Conservation (phyloP, 2,329 filamentous ascomycete species). For the Pezicula neosporulosa region DNA sequence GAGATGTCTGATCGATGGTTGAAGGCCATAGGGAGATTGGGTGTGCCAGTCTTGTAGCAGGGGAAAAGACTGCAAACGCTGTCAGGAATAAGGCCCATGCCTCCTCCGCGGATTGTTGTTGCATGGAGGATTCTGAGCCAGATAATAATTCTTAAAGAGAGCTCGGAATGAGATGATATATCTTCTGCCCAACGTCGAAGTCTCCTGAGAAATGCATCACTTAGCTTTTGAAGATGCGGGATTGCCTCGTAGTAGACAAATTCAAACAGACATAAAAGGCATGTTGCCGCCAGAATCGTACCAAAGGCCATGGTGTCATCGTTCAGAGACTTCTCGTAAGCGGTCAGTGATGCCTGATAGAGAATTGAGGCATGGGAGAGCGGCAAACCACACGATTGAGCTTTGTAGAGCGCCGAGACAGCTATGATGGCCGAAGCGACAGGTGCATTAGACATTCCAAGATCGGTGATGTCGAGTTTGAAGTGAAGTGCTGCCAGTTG, state of each 20-base stretch:
- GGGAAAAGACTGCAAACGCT: no score
- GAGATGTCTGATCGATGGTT: no score
- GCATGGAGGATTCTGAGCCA: slow-evolving; percentile 17
- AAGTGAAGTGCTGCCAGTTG: slow-evolving; percentile 12
- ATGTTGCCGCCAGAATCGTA: not conserved
- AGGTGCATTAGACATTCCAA: slow-evolving; percentile 1
- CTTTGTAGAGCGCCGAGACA: slow-evolving; percentile 10
- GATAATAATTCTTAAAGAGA: slow-evolving; percentile 5
- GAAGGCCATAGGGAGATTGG: no score
- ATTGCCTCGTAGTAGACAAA: slow-evolving; percentile 6
- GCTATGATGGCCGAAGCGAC: slow-evolving; percentile 10
- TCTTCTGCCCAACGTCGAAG: not conserved
- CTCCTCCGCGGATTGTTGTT: slow-evolving; percentile 13
- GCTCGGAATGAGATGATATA: not conserved
- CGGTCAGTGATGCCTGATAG: not conserved
- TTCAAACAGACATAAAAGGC: slow-evolving; percentile 15
- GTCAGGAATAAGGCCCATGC: no score
- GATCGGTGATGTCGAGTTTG: slow-evolving; percentile 7
- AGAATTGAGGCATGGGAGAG: slow-evolving; percentile 6
- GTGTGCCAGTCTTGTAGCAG: no score
- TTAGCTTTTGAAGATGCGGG: slow-evolving; percentile 6
- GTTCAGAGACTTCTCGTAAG: not conserved
- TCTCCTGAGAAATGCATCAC: slow-evolving; percentile 2
- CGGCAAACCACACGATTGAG: slow-evolving; percentile 9
- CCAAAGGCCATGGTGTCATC: slow-evolving; percentile 4